Base-by-base conservation (phyloP, 768 basidiomycete species). In the Lactarius quietus region DNA sequence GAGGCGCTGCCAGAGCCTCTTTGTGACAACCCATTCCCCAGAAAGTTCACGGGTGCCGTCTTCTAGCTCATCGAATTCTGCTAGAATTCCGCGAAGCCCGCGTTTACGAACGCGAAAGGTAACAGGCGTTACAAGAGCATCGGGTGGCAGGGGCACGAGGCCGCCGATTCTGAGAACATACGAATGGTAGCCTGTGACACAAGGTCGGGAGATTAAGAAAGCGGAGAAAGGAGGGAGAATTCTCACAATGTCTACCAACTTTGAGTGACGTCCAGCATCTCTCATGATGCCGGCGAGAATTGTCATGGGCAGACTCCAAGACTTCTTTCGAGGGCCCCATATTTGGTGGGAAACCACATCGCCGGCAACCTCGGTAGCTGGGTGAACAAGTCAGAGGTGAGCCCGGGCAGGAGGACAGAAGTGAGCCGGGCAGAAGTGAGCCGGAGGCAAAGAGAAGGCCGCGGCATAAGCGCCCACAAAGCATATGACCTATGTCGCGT, bases 21-120 rank as follows among this genome's bases (percentile, higher is more conserved):
- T 90, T 39, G 93, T 93, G n/a, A 98, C 90, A 28, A 98, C 88
- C 96, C 96, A 99, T 79, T 99, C 96, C 0, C 94, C 96, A 1
- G 86, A 86, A 35, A 99, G 81, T 72, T 95, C 91, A 5, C 96
- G 84, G 10, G 72, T 74, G 38, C 94, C 95, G 12, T 81, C 81
- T 75, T 99, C 96, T 20, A 80, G 72, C 6, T 80, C 83, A 72
- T 98, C 96, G 61, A 84, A 84, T 8, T 86, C 80, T 6, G 83
- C 79, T 18, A 99, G 83, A 60, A 98, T 87, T 17, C 96, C 96
- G 36, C 86, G 84, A 33, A 97, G 80, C 9, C 82, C 77, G 7
- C 90, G 86, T 67, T 78, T 83, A 59, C 82, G 85, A 51, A 98
- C 95, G 43, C 79, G 82, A 74, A 98, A 99, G 0, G 93, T 92